These are phyloP conservation scores for Neoarthrinium moseri DNA, from an alignment of 2,329 filamentous ascomycete genomes.

Conservation along the genomic window DNA sequence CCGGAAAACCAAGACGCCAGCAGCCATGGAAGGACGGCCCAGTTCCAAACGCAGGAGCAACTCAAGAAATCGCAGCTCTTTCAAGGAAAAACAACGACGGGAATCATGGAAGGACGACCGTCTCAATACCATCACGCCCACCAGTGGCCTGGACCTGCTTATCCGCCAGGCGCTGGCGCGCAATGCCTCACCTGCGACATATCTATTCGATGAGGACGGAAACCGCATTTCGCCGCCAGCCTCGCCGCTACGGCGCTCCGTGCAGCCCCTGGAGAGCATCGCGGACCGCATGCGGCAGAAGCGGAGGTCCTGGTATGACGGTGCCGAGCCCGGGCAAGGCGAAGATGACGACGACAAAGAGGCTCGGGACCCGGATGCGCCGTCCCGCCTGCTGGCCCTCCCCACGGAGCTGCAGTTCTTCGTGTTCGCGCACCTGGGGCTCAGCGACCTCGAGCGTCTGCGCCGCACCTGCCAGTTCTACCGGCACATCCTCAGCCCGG, in stretches of 20 bases:
- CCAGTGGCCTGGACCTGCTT: slow-evolving; percentile 10
- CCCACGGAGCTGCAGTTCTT: slow-evolving; percentile 41
- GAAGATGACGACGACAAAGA: background rate
- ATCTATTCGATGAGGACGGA: slow-evolving; percentile 7
- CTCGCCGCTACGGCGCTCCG: slow-evolving; percentile 10
- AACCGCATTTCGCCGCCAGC: slow-evolving; percentile 5
- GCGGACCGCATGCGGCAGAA: slow-evolving; percentile 12
- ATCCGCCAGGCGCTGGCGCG: slow-evolving; percentile 10
- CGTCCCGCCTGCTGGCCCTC: slow-evolving; percentile 29
- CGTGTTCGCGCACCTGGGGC: slow-evolving; percentile 38
- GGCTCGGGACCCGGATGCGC: slow-evolving; percentile 2
- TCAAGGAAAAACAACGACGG: background rate
- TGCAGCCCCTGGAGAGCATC: slow-evolving; percentile 10
- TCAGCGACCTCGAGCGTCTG: slow-evolving; percentile 41
- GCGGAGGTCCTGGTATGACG: slow-evolving; percentile 3
- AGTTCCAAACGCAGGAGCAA: background rate
- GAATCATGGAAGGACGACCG: background rate
- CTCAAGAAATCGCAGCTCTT: background rate
- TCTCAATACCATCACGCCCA: slow-evolving; percentile 11
- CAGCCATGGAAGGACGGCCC: too few species aligned
- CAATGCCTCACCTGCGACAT: background rate
- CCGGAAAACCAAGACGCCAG: too few species aligned
- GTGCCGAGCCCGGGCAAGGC: background rate
- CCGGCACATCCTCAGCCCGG: slow-evolving; percentile 31
- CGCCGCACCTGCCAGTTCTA: slow-evolving; percentile 39